These are phyloP conservation scores for Colletotrichum falcatum DNA, from an alignment of 2,329 filamentous ascomycete genomes.

Conservation along the genomic window DNA sequence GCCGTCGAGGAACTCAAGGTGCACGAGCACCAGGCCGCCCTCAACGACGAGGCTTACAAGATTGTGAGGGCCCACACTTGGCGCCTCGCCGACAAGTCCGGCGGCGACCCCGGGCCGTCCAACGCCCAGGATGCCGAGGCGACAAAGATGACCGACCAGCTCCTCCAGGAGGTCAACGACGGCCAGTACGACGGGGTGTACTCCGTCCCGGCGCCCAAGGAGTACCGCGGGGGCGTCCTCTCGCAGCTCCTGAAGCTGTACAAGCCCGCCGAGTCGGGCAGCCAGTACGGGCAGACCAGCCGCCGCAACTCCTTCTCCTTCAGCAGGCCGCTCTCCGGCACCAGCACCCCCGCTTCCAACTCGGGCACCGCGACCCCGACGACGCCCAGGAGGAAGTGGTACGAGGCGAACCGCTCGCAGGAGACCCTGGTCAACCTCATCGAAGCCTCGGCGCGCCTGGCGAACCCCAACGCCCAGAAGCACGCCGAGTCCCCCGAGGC, in stretches of 20 bases:
- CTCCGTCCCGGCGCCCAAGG: constrained; percentile 53
- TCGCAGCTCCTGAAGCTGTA: constrained; percentile 61
- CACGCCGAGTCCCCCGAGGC: constrained; percentile 42
- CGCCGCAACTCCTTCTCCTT: constrained; percentile 46
- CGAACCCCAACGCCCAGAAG: constrained; percentile 48
- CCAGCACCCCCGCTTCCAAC: constrained; percentile 48
- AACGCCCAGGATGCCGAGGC: constrained; percentile 26
- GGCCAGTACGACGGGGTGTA: constrained; percentile 57
- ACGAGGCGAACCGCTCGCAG: constrained; percentile 60
- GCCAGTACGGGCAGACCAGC: constrained; percentile 31
- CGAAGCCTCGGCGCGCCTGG: constrained; percentile 59
- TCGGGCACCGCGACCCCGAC: constrained; percentile 50
- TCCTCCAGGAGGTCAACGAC: constrained; percentile 51
- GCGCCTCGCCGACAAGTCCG: constrained; percentile 38
- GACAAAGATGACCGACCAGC: constrained; percentile 21
- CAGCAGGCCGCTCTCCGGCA: constrained; percentile 53
- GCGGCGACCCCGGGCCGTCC: constrained; percentile 28
- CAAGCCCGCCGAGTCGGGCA: constrained; percentile 50
- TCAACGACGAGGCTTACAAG: constrained; percentile 55
- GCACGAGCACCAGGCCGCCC: constrained; percentile 45
- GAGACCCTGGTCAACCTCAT: constrained; percentile 61
- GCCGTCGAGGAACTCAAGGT: constrained; percentile 37
- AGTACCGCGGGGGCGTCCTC: constrained; percentile 59
- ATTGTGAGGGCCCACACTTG: constrained; percentile 58
- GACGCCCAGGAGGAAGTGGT: constrained; percentile 61